phyloP scores from a whole-genome alignment of 2,329 filamentous ascomycete genomes.

The Onygenales sp. region DNA sequence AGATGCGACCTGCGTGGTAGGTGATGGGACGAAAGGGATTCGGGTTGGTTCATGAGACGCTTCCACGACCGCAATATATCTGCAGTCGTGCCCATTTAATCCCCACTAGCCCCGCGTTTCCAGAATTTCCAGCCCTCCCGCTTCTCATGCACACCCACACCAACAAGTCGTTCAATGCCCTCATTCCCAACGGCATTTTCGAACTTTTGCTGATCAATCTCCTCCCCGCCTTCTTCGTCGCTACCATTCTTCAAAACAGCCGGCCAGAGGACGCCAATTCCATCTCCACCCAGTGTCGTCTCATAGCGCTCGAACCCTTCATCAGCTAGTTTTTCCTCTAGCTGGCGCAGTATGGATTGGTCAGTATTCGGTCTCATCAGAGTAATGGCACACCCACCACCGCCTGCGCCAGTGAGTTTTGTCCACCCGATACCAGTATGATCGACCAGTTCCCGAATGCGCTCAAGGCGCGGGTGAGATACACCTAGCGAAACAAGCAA shows the following conservation, averaged over 20 bases:
- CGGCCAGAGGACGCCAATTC: constrained; percentile 88
- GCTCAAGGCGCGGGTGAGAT: constrained; percentile 85
- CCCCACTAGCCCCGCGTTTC: constrained; percentile 34
- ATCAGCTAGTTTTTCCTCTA: constrained; percentile 56
- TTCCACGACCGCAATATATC: too few species aligned
- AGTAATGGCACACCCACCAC: constrained; percentile 91
- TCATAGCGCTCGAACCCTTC: constrained; percentile 79
- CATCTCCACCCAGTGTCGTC: constrained; percentile 84
- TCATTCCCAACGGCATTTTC: constrained; percentile 73
- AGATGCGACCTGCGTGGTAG: too few species aligned
- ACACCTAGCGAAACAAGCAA: constrained; percentile 85
- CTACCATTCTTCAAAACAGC: constrained; percentile 78
- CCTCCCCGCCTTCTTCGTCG: constrained; percentile 75
- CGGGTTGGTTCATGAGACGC: too few species aligned
- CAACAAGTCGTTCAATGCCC: constrained; percentile 79
- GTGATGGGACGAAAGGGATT: too few species aligned
- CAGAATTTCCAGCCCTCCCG: constrained; percentile 82
- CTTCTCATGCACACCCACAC: constrained; percentile 54
- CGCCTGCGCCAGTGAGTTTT: constrained; percentile 90
- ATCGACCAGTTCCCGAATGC: constrained; percentile 83
- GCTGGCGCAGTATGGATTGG: constrained; percentile 45
- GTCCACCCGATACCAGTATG: constrained; percentile 89
- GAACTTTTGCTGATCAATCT: constrained; percentile 86
- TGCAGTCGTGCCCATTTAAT: neutral
- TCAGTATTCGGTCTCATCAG: constrained; percentile 62